These are phyloP conservation scores for Xylaria sp. DNA, from an alignment of 2,329 filamentous ascomycete species.

Conservation along the genomic window DNA sequence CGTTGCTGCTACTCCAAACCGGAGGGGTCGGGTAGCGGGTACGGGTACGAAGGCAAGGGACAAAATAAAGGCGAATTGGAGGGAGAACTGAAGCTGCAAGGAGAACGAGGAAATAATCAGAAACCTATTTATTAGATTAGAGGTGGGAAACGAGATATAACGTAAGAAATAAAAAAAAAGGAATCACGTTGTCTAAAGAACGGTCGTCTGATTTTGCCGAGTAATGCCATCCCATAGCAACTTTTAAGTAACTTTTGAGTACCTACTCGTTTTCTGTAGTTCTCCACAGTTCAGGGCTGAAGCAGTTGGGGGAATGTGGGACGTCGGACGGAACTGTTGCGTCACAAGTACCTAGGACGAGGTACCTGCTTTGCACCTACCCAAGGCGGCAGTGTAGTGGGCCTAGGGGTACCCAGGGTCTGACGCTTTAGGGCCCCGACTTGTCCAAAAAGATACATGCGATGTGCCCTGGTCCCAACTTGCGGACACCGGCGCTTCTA, in stretches of 20 bases:
- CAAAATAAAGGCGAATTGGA: background rate
- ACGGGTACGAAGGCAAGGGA: too few species aligned
- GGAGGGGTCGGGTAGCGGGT: slow-evolving; percentile 4
- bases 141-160: background rate
- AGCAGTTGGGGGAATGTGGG: background rate
- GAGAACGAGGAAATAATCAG: background rate
- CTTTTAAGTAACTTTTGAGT: slow-evolving; percentile 30
- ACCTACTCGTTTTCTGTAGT: too few species aligned
- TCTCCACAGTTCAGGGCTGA: slow-evolving; percentile 18
- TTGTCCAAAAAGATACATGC: background rate
- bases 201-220: background rate
- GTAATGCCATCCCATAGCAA: background rate
- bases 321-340: background rate
- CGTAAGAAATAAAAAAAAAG: slow-evolving; percentile 2
- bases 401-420: background rate
- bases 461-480: background rate
- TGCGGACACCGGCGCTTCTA: background rate
- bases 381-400: background rate
- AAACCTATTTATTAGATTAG: background rate
- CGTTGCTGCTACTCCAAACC: background rate
- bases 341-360: background rate
- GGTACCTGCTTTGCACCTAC: background rate
- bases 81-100: background rate
- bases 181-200: slow-evolving; percentile 5
- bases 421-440: background rate